Conservation (phyloP, 306 rosid genomes). For the Astragalus glycyphyllos region DNA sequence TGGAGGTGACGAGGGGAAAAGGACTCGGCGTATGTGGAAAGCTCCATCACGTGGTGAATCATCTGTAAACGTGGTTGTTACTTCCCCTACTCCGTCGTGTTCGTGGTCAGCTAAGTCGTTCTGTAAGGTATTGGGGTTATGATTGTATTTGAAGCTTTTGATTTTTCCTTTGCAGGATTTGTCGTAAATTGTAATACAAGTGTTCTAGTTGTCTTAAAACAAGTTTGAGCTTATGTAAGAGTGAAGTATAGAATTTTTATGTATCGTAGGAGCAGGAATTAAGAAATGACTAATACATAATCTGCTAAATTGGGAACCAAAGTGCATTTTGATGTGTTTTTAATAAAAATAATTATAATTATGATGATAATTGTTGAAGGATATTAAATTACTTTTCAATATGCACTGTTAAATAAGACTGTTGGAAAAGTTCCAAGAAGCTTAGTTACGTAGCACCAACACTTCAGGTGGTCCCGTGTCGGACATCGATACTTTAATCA, state of each 20-base stretch:
- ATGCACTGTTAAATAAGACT: not conserved
- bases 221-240: not conserved
- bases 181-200: not conserved
- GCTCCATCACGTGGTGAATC: slow-evolving; percentile 54
- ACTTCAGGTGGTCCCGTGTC: too few species aligned
- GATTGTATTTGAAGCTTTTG: not conserved
- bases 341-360: too few species aligned
- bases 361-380: too few species aligned
- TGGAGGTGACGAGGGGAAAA: slow-evolving; percentile 61
- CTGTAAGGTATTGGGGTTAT: slow-evolving; percentile 53
- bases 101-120: slow-evolving; percentile 57
- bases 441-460: not conserved
- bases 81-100: slow-evolving; percentile 52
- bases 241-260: not conserved
- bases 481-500: too few species aligned
- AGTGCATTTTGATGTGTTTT: not conserved
- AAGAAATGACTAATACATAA: not conserved
- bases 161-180: not conserved
- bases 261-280: not conserved
- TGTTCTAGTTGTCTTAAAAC: not conserved
- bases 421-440: not conserved
- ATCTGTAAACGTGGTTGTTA: slow-evolving; percentile 49
- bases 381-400: not conserved
- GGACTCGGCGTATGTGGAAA: slow-evolving; percentile 71
- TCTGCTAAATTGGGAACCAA: not conserved